These are phyloP conservation scores for Aureobasidium sp. DNA, from an alignment of 2,329 filamentous ascomycete genomes.

Conservation along the genomic window DNA sequence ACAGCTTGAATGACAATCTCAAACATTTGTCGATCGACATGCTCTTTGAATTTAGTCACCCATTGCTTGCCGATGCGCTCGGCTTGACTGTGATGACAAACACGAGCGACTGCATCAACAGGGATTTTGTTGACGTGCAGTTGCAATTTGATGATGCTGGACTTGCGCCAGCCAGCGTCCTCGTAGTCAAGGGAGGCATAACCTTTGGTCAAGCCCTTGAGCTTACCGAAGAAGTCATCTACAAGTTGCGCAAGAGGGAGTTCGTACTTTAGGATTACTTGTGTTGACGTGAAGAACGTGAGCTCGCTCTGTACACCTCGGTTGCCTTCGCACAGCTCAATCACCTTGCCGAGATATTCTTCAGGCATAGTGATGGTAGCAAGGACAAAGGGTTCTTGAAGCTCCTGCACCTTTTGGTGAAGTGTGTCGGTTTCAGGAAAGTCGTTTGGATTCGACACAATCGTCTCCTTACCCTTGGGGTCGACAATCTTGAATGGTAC, in stretches of 20 bases:
- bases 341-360: conserved; percentile 87
- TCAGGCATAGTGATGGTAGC: conserved; percentile 87
- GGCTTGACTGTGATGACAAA: conserved; percentile 75
- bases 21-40: conserved; percentile 94
- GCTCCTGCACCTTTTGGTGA: conserved; percentile 48
- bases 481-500: conserved; percentile 85
- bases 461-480: conserved; percentile 64
- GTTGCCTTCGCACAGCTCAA: conserved; percentile 87
- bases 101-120: conserved; percentile 87
- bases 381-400: conserved; percentile 67
- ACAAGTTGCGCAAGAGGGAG: conserved; percentile 83
- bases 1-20: conserved; percentile 93
- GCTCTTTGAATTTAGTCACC: conserved; percentile 95
- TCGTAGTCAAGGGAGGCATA: conserved; percentile 97
- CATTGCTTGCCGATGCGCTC: conserved; percentile 74
- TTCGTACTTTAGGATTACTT: conserved; percentile 91
- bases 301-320: conserved; percentile 80
- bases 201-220: conserved; percentile 88
- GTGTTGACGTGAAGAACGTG: conserved; percentile 82
- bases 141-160: conserved; percentile 79
- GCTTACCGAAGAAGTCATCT: conserved; percentile 93
- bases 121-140: conserved; percentile 87
- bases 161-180: conserved; percentile 77
- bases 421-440: conserved; percentile 68
- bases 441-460: conserved; percentile 77